A percentile compares a stretch with the other conserved stretches of the same genome.
Evolutionary conservation across 352 stramenopile genomes (phyloP).

Genomic region (Globisporangium viniferum): DNA sequence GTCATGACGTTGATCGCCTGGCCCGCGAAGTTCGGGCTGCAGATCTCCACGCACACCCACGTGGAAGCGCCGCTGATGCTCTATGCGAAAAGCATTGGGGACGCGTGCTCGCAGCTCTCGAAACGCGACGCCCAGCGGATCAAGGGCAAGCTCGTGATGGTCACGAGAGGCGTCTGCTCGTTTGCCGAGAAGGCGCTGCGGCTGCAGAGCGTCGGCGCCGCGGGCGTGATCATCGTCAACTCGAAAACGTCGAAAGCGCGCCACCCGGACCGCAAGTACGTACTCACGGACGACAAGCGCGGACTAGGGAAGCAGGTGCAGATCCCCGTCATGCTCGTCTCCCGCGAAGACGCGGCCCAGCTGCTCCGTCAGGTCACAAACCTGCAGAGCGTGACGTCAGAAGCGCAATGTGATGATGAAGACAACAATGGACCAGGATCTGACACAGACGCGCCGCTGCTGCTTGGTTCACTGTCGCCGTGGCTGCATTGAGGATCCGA

Average conservation of each 20-base stretch:
- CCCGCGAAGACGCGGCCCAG: slow-evolving; percentile 41
- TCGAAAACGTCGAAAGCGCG: slow-evolving; percentile 39
- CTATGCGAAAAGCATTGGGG: slow-evolving; percentile 32
- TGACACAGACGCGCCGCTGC: slow-evolving; percentile 1
- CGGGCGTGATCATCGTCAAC: slow-evolving; percentile 70
- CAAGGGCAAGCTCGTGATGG: slow-evolving; percentile 62
- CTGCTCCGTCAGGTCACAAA: slow-evolving; percentile 37
- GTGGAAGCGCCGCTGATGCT: slow-evolving; percentile 60
- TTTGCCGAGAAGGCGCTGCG: slow-evolving; percentile 76
- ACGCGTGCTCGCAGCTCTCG: slow-evolving; percentile 45
- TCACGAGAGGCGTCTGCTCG: slow-evolving; percentile 62
- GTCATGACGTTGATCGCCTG: slow-evolving; percentile 66
- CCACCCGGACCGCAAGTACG: slow-evolving; percentile 53
- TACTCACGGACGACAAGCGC: slow-evolving; percentile 55
- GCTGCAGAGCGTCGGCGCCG: slow-evolving; percentile 53
- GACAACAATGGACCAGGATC: slow-evolving; percentile 2
- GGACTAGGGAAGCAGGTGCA: slow-evolving; percentile 39
- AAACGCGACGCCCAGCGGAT: slow-evolving; percentile 20
- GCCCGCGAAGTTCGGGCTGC: slow-evolving; percentile 60
- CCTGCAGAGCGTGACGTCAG: slow-evolving; percentile 2
- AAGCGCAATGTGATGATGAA: slow-evolving; percentile 12
- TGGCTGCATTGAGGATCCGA: slow-evolving; percentile 48
- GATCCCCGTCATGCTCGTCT: slow-evolving; percentile 74
- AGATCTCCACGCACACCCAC: slow-evolving; percentile 34
- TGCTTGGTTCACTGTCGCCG: slow-evolving; percentile 52